Conservation (phyloP, 148 eudicot species). For the Rhododendron williamsianum region DNA sequence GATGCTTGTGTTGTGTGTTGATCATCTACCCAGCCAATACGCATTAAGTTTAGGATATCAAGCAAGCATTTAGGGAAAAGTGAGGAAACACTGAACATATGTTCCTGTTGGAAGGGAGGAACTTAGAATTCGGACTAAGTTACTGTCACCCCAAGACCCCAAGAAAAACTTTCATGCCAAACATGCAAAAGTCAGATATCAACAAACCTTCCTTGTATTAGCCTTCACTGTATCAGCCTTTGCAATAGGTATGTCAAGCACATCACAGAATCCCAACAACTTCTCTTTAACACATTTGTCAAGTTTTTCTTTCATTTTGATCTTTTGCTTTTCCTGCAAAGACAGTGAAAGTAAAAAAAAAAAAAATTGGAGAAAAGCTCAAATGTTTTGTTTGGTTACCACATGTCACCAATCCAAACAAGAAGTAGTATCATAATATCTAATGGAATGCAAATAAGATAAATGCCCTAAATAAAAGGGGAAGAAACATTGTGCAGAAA, state of each 20-base stretch:
- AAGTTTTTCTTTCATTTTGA: conserved; percentile 75
- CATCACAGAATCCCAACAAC: conserved; percentile 72
- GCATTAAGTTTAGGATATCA: neutral
- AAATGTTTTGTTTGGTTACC: neutral
- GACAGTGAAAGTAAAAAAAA: neutral
- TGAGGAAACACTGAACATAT: neutral
- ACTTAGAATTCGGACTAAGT: neutral
- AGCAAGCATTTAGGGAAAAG: neutral
- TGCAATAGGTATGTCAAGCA: conserved; percentile 70
- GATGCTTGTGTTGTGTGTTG: neutral
- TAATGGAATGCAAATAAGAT: neutral
- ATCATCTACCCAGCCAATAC: neutral
- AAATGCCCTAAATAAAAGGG: neutral
- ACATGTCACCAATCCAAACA: neutral
- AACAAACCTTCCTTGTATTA: conserved; percentile 65
- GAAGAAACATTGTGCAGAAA: neutral
- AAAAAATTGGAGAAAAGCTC: neutral
- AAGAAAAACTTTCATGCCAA: neutral
- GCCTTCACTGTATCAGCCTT: conserved; percentile 59
- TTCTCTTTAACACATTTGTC: conserved; percentile 84
- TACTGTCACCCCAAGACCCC: neutral
- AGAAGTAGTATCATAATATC: neutral
- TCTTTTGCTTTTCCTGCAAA: conserved; percentile 85
- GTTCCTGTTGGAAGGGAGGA: neutral
- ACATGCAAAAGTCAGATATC: neutral